Percentiles rank a stretch among this genome's conserved stretches.
Conservation (phyloP, 345 rosid species). For the Cardamine occulta region DNA sequence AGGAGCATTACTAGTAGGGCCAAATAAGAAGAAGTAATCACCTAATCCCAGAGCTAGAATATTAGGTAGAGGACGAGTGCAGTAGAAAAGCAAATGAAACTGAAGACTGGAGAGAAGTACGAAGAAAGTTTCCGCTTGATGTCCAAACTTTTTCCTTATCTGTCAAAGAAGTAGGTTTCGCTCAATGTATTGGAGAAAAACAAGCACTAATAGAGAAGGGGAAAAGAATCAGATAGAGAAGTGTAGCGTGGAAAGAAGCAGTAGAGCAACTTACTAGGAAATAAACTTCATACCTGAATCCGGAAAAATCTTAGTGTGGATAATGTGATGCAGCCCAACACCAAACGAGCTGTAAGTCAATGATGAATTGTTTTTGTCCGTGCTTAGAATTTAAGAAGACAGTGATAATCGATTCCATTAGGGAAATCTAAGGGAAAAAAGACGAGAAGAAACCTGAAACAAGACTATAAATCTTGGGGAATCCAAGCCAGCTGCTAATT, state of each 20-base stretch:
- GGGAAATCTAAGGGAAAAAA: background rate
- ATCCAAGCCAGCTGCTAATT: constrained; percentile 54
- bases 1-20: constrained; percentile 17
- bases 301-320: constrained; percentile 82
- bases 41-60: constrained; percentile 86
- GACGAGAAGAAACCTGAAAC: constrained; percentile 58
- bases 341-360: constrained; percentile 70
- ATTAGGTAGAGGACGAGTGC: constrained; percentile 93
- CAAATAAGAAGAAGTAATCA: constrained; percentile 44
- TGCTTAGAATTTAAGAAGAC: background rate
- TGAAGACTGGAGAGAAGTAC: constrained; percentile 76
- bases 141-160: constrained; percentile 81
- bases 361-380: constrained; percentile 3
- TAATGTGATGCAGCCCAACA: constrained; percentile 72
- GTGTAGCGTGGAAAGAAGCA: constrained; percentile 16
- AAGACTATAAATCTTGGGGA: constrained; percentile 77
- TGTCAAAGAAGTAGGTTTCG: constrained; percentile 43
- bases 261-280: no score
- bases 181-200: constrained; percentile 21
- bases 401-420: background rate
- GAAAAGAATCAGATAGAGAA: constrained; percentile 37
- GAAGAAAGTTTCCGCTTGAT: constrained; percentile 94
- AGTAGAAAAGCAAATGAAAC: constrained; percentile 94
- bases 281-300: constrained; percentile 62
- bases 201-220: constrained; percentile 6